Evolutionary conservation across 257 asterid genomes (phyloP).

Genomic region (Solanum piurae): DNA sequence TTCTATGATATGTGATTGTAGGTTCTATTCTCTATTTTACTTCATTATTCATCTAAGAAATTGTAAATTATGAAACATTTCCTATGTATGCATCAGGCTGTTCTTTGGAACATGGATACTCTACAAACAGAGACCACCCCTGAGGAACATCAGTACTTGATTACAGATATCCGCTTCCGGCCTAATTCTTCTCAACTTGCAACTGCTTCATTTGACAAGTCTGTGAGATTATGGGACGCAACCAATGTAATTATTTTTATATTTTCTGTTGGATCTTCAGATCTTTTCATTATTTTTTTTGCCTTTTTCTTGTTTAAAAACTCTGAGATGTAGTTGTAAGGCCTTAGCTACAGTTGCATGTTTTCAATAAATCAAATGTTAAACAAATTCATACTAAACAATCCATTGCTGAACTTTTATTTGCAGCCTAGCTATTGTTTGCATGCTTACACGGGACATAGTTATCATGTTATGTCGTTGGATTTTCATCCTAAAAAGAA

Average conservation of each 20-base stretch:
- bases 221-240: conserved; percentile 12
- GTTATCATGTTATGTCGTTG: conserved; percentile 8
- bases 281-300: neutral
- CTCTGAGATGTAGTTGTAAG: neutral
- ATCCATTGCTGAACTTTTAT: neutral
- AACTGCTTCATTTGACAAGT: conserved; percentile 14
- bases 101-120: conserved; percentile 15
- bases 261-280: neutral
- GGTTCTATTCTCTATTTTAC: neutral
- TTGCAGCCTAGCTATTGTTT: conserved; percentile 14
- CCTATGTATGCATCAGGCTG: neutral
- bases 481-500: conserved; percentile 16
- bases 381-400: neutral
- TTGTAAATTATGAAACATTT: neutral
- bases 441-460: conserved; percentile 5
- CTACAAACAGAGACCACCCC: conserved; percentile 10
- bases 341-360: neutral
- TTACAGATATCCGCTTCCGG: conserved; percentile 16
- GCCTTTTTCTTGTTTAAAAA: neutral
- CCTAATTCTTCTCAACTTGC: conserved; percentile 13
- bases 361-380: neutral
- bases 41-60: neutral
- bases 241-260: conserved; percentile 1
- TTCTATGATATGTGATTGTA: neutral
- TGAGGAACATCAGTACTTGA: conserved; percentile 12